phyloP scores from a whole-genome alignment of 2,329 filamentous ascomycete genomes.

The Ambrosiella beaveri region DNA sequence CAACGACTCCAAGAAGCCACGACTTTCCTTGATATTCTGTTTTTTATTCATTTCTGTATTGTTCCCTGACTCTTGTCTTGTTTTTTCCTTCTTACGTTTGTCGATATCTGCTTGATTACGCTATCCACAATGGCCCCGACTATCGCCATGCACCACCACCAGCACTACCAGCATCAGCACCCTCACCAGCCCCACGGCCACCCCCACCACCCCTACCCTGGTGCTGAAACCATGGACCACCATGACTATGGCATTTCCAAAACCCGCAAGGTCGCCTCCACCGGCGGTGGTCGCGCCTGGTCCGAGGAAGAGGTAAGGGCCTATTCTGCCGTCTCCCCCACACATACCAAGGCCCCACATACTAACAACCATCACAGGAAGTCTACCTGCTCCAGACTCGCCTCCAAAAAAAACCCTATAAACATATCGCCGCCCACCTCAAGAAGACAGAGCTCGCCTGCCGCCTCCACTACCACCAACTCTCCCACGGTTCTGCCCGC shows the following conservation, averaged over 20 bases:
- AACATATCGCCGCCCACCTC: slow-evolving; percentile 69
- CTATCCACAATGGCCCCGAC: slow-evolving; percentile 30
- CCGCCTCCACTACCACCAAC: slow-evolving; percentile 72
- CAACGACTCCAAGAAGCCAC: background rate
- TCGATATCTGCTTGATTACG: background rate
- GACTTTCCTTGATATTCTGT: background rate
- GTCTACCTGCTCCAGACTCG: slow-evolving; percentile 69
- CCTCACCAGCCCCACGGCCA: background rate
- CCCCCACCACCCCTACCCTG: slow-evolving; percentile 30
- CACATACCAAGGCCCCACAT: background rate
- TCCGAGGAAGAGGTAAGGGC: slow-evolving; percentile 62
- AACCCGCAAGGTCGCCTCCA: slow-evolving; percentile 49
- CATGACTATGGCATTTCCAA: slow-evolving; percentile 45
- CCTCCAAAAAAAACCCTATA: slow-evolving; percentile 78
- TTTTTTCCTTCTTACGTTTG: background rate
- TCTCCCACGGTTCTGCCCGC: slow-evolving; percentile 66
- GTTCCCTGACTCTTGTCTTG: background rate
- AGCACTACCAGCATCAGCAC: background rate
- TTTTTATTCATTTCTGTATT: background rate
- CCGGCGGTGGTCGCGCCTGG: slow-evolving; percentile 64
- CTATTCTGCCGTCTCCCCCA: background rate
- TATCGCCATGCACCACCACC: slow-evolving; percentile 22
- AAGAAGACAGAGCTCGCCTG: slow-evolving; percentile 81
- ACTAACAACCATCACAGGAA: slow-evolving; percentile 36
- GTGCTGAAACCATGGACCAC: slow-evolving; percentile 36